phyloP scores from a whole-genome alignment of 2,329 filamentous ascomycete genomes.

The Cercospora zeina region DNA sequence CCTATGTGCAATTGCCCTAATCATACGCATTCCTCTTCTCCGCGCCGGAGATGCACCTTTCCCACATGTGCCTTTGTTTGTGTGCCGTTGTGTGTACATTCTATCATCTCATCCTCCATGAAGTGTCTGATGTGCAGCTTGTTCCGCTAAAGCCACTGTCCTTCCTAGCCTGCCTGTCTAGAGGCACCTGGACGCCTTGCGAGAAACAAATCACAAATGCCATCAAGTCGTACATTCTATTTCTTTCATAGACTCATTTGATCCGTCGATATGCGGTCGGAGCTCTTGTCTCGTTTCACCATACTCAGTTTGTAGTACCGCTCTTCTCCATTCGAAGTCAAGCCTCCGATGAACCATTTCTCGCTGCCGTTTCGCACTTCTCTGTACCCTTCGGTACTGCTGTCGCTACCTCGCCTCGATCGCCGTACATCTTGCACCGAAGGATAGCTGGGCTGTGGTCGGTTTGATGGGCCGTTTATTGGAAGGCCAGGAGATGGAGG shows the following conservation, averaged over 20 bases:
- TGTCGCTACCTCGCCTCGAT: constrained; percentile 67
- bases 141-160: neutral
- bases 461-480: constrained; percentile 40
- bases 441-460: constrained; percentile 38
- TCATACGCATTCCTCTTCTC: neutral
- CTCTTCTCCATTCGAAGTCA: constrained; percentile 75
- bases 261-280: constrained; percentile 73
- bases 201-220: constrained; percentile 7
- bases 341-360: constrained; percentile 79
- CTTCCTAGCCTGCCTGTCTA: neutral
- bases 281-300: constrained; percentile 69
- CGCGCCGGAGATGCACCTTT: constrained; percentile 17
- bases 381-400: constrained; percentile 72
- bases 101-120: neutral
- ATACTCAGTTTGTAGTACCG: constrained; percentile 79
- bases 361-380: constrained; percentile 71
- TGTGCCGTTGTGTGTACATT: constrained; percentile 7
- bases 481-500: constrained; percentile 40
- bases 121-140: neutral
- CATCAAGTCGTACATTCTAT: constrained; percentile 3
- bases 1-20: constrained; percentile 4
- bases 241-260: constrained; percentile 66
- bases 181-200: neutral
- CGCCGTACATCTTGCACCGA: constrained; percentile 37
- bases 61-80: neutral